Evolutionary conservation across 306 rosid genomes (phyloP), one percentile per base, ranked within the genome.

Genomic region (Hippophae tibetana): DNA sequence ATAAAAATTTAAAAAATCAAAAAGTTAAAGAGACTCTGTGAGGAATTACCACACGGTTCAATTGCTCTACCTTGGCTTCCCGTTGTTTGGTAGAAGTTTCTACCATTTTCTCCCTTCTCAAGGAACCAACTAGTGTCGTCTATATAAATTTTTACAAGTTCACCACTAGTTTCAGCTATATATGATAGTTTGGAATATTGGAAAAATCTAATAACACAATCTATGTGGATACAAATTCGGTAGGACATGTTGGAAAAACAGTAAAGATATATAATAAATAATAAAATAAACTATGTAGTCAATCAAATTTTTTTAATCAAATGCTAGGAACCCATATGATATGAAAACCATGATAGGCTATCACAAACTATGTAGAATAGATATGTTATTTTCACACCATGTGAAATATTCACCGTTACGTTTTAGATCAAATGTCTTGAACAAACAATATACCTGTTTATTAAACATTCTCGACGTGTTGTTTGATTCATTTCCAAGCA

Each of bases 91-190:
- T 66, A 62, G 82, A 79, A 72, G 76, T 57, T 71, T 92, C 98
- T 47, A 88, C 95, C 80, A 79, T 81, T 61, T 81, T 73, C 69
- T 92, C 96, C 76, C 98, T 82, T 75, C 96, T 84, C 80, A 92
- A 78, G 68, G 93, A 80, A 69, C 98, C 96, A 59, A 85, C 89
- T 66, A 92, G 93, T 46, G 89, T 80, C 64, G 76, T 75, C 80
- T 92, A 84, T 83, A 92, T 65, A 75, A 86, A 78, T 65, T 85
- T 81, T 9, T 87, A 72, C 98, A 87, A 78, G 55, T 69, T 56
- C 74, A 76, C 60, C 57, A 50, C 69, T 40, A 65, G 41, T 57
- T 47, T 58, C 66, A 73, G 56, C 53, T 25, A 63, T 27, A 65
- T 18, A 18, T 18, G 18, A 18, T 18, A 18, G 18, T 18, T 18